Base-by-base conservation (phyloP, 169 alveolate genomes). In the Eimeria brunetti region DNA sequence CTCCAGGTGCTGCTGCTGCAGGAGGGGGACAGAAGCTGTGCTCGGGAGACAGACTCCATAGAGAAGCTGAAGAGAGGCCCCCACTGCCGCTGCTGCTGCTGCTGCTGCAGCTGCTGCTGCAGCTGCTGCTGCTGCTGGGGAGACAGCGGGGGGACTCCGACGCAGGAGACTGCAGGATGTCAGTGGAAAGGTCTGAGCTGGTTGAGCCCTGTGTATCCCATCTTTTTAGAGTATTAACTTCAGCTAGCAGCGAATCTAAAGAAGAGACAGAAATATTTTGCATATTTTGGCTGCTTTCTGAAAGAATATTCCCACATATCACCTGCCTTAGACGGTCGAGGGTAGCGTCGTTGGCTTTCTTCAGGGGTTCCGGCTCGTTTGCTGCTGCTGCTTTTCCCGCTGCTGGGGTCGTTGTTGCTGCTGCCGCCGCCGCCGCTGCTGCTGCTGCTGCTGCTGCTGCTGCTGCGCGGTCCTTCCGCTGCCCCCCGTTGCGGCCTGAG, bases 151-250 rank as follows among this genome's bases (percentile, higher is more conserved):
- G 91, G 16, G 91, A 53, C 75, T 83, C 71, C 20, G 76, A 83
- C 24, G 91, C 76, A n/a, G 91, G 41, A 0, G 75, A 83, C 30
- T 53, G 53, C 91, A 53, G 30, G 30, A 56, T 30, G 38, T 83
- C 91, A 36, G 75, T 58, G 24, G 91, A 83, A 20, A 51, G 91
- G 58, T 83, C 91, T 30, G 91, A 83, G 56, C 91, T 83, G 14
- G 44, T 83, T 6, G 91, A 83, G 53, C 76, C 76, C 33, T 83
- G 76, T 1, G 91, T 83, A n/a, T 51, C 76, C 91, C 91, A 83
- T 9, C 76, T 75, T 30, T 83, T 83, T 16, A 53, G 33, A 27
- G 53, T 33, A 58, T 83, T 83, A 53, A 83, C 91, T n/a, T 58
- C 75, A 7, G 73, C 49, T n/a, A 56, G 24, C 18, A 83, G 76